Percentiles rank a stretch among this genome's conserved stretches.
Conservation (phyloP, 176 grass and related monocot species). For the Cenchrus purpureus region DNA sequence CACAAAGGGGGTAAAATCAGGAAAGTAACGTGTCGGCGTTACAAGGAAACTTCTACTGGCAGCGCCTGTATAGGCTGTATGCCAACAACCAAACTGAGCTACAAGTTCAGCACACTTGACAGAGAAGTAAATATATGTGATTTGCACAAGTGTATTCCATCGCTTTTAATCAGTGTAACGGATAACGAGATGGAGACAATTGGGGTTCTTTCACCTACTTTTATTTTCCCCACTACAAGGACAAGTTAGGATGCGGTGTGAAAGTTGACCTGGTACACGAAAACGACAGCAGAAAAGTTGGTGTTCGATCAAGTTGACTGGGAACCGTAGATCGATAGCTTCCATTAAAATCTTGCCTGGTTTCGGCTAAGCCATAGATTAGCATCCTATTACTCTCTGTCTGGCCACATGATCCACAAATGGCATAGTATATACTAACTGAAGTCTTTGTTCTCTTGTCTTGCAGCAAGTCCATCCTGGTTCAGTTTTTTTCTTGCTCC, state of each 20-base stretch:
- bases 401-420: slow-evolving; percentile 25
- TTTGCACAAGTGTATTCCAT: slow-evolving; percentile 26
- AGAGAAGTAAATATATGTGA: slow-evolving; percentile 17
- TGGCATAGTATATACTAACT: neutral
- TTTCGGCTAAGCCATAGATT: slow-evolving; percentile 40
- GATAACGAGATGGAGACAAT: slow-evolving; percentile 29
- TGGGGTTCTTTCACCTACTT: slow-evolving; percentile 19
- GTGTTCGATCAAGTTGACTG: slow-evolving; percentile 19
- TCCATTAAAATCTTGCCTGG: slow-evolving; percentile 48
- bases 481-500: slow-evolving; percentile 38
- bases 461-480: slow-evolving; percentile 17
- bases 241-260: slow-evolving; percentile 21
- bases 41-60: slow-evolving; percentile 19
- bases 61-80: neutral
- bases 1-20: neutral
- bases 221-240: slow-evolving; percentile 2
- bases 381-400: neutral
- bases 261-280: slow-evolving; percentile 51
- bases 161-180: slow-evolving; percentile 14
- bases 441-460: neutral
- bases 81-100: neutral
- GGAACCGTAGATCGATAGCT: neutral
- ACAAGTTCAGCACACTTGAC: neutral
- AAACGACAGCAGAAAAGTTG: slow-evolving; percentile 30
- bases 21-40: neutral